Conservation (phyloP, 139 green algal species). For the Coccomyxa sp. region DNA sequence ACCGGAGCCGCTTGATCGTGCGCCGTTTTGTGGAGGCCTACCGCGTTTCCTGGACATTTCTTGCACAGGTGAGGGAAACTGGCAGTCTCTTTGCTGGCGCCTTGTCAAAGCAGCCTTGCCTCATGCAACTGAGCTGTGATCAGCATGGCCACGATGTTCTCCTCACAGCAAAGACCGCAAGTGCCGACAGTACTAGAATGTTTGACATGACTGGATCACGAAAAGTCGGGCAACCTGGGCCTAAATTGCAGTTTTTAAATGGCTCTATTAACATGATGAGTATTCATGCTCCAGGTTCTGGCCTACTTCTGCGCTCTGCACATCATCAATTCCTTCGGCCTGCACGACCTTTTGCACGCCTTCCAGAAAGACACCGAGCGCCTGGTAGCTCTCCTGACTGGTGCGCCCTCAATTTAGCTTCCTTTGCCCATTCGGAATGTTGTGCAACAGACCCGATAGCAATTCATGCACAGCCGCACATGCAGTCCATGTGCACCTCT, state of each 20-base stretch:
- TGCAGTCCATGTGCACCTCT: no score
- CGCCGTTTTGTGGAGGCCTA: background rate
- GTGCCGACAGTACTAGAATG: no score
- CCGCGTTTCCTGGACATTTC: background rate
- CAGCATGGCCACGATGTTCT: no score
- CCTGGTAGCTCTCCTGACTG: background rate
- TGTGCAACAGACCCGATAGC: background rate
- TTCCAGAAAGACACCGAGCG: background rate
- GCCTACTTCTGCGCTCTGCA: background rate
- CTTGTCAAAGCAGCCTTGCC: no score
- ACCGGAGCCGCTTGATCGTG: background rate
- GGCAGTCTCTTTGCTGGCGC: no score
- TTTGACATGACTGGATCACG: no score
- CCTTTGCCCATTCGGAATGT: background rate
- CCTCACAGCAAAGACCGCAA: no score
- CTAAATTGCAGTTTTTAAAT: background rate
- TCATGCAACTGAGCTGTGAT: no score
- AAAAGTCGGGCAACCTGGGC: no score
- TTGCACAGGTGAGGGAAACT: background rate
- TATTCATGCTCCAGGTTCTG: background rate
- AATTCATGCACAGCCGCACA: background rate
- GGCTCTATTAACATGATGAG: background rate
- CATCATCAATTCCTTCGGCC: background rate
- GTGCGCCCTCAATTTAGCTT: background rate
- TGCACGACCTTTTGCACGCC: background rate